Conservation (phyloP, 2,329 filamentous ascomycete species). For the Neurospora sp. region DNA sequence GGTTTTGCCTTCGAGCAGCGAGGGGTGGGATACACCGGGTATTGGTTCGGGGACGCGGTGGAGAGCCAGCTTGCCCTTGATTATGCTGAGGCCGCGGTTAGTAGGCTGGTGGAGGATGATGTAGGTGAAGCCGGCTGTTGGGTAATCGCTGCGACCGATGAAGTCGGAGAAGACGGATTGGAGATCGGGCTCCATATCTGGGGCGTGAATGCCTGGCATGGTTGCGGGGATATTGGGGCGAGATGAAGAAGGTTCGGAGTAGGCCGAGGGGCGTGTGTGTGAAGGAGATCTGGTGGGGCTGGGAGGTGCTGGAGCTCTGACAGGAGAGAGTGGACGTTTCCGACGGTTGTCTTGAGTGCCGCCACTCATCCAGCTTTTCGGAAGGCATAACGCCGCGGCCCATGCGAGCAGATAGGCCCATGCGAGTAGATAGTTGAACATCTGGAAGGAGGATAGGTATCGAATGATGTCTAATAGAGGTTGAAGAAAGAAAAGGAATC, state of each 20-base stretch:
- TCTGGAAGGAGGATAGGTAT: not conserved
- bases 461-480: not conserved
- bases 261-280: not conserved
- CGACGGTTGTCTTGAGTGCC: not conserved
- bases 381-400: too few relatives aligned
- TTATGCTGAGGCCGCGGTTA: not conserved
- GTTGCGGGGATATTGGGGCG: not conserved
- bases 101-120: not conserved
- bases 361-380: not conserved
- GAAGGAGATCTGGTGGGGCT: not conserved
- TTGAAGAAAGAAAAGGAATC: not conserved
- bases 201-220: not conserved
- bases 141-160: not conserved
- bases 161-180: not conserved
- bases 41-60: not conserved
- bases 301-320: not conserved
- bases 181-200: not conserved
- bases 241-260: not conserved
- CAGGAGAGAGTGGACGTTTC: not conserved
- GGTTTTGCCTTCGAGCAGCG: not conserved
- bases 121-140: not conserved
- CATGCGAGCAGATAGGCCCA: not conserved
- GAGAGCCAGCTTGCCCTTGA: not conserved
- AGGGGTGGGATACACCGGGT: not conserved
- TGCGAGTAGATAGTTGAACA: not conserved